Conservation (phyloP, 2,329 filamentous ascomycete genomes). For the Dactylonectria macrodidyma region DNA sequence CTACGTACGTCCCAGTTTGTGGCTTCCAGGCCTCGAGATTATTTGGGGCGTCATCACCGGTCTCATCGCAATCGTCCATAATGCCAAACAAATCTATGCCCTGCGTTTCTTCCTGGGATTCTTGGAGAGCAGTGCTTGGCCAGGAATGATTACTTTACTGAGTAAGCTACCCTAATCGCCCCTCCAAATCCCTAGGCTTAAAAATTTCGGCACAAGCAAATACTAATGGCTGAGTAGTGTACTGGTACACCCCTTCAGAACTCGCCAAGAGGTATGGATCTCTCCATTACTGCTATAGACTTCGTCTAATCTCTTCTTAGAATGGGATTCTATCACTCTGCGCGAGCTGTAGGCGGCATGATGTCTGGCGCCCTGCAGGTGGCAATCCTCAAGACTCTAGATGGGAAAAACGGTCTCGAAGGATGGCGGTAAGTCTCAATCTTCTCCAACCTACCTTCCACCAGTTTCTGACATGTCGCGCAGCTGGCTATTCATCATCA, state of each 20-base stretch:
- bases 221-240: conserved; percentile 14
- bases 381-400: conserved; percentile 56
- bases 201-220: too few relatives aligned
- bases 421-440: conserved; percentile 56
- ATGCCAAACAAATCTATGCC: conserved; percentile 53
- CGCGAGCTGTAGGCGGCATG: conserved; percentile 57
- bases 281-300: too few relatives aligned
- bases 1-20: conserved; percentile 54
- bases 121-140: conserved; percentile 53
- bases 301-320: conserved; percentile 26
- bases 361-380: conserved; percentile 61
- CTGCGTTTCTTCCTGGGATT: conserved; percentile 59
- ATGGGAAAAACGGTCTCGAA: conserved; percentile 54
- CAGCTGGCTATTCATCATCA: conserved; percentile 26
- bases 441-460: neutral
- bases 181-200: neutral
- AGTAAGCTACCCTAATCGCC: conserved; percentile 18
- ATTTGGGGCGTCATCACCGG: conserved; percentile 46
- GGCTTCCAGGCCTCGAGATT: conserved; percentile 55
- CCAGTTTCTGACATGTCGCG: neutral
- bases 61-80: conserved; percentile 52
- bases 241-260: conserved; percentile 33
- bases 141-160: conserved; percentile 55
- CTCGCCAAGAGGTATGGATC: conserved; percentile 26
- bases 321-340: conserved; percentile 60